Evolutionary conservation across 345 rosid species (phyloP).

Genomic region (Eutrema japonicum): DNA sequence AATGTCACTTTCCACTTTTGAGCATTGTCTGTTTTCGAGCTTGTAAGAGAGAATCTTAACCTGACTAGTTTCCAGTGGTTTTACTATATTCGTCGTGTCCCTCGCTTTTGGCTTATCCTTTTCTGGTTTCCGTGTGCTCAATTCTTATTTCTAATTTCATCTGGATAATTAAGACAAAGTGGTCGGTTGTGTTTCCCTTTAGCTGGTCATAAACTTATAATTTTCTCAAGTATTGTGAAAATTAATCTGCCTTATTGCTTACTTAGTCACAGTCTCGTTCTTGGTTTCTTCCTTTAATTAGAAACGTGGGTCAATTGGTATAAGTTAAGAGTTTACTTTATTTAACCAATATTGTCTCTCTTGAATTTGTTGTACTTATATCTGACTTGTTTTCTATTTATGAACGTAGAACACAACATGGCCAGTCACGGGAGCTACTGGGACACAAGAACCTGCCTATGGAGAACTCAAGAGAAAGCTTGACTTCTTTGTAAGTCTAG

Average conservation of each 20-base stretch:
- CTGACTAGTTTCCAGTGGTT: slow-evolving; percentile 22
- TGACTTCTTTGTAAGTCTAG: slow-evolving; percentile 60
- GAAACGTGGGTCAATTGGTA: slow-evolving; percentile 2
- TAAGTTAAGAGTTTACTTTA: neutral
- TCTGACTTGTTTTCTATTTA: slow-evolving; percentile 10
- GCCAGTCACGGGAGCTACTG: slow-evolving; percentile 18
- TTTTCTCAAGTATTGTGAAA: neutral
- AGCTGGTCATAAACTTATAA: neutral
- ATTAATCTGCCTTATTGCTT: slow-evolving; percentile 1
- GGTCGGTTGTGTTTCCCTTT: slow-evolving; percentile 31
- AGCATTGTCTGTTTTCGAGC: slow-evolving; percentile 20
- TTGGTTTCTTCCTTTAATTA: neutral
- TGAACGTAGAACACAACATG: slow-evolving; percentile 28
- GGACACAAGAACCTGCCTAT: slow-evolving; percentile 40
- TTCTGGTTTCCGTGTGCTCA: slow-evolving; percentile 9
- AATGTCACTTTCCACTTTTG: slow-evolving; percentile 39
- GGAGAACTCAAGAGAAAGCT: slow-evolving; percentile 66
- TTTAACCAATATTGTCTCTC: slow-evolving; percentile 9
- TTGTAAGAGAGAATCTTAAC: neutral
- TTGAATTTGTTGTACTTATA: slow-evolving; percentile 10
- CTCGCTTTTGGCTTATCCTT: slow-evolving; percentile 25
- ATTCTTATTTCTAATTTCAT: neutral
- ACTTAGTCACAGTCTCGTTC: neutral
- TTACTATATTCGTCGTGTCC: slow-evolving; percentile 23
- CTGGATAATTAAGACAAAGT: slow-evolving; percentile 25